Evolutionary conservation across 2,329 filamentous ascomycete genomes (phyloP), one percentile per base, ranked within the genome.

Genomic region (Rachicladosporium sp.): DNA sequence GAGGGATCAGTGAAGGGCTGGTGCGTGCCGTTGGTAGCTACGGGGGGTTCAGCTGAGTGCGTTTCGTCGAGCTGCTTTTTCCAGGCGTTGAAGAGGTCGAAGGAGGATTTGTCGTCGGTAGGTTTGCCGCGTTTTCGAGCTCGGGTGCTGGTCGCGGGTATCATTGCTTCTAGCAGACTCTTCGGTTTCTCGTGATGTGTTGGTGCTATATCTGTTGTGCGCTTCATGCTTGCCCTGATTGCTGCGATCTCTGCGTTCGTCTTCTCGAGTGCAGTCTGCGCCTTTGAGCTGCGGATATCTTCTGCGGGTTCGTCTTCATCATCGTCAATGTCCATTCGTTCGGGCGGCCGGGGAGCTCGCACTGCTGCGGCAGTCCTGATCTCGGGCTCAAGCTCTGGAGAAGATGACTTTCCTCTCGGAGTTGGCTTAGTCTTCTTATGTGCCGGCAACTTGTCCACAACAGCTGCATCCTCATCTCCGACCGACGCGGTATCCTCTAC

Each of bases 231-330:
- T 6, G 81, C 81, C 58, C 88, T 89, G 3, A 91, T 65, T 1
- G 80, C 80, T 4, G 81, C 82, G 39, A 89, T 86, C 52, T 91
- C 80, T 30, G 83, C 82, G 48, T 88, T 88, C 3, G 82, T 83
- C 48, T 69, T 69, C 46, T 86, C 78, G 7, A 88, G 62, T 15
- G 36, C 43, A 42, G 43, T 45, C 43, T 41, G 31, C 36, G 35
- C 31, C 42, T 46, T 37, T 23, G 44, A 12, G 34, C 39, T 38
- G 7, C 36, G 35, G 21, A 37, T 31, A 10, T 48, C 41, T 21
- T 45, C 41, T 4, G 55, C 53, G 3, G 51, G 49, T 4, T 47
- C 51, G 13, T 53, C 48, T 11, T 49, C 44, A 9, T 43, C 43
- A 10, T 41, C 37, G 13, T 44, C 42, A 29, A 36, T 31, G 10